Percentiles rank a stretch among this genome's conserved stretches.
These are phyloP conservation scores for Sutorius australiensis DNA, from an alignment of 768 basidiomycete genomes.

Conservation along the genomic window DNA sequence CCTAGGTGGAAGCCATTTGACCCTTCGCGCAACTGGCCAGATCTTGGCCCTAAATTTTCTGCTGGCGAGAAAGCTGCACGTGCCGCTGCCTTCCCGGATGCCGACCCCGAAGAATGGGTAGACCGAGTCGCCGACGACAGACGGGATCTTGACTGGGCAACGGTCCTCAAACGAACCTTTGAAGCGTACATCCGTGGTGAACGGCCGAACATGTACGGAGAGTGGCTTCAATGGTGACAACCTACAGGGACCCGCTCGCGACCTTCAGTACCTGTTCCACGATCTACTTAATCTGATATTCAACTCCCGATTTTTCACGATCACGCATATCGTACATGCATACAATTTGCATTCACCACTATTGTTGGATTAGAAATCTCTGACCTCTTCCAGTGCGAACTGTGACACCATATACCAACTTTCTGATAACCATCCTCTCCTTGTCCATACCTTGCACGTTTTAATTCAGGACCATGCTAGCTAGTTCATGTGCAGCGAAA, in stretches of 20 bases:
- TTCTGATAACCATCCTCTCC: conserved; percentile 24
- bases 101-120: conserved; percentile 35
- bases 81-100: conserved; percentile 34
- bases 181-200: conserved; percentile 91
- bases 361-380: conserved; percentile 32
- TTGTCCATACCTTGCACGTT: conserved; percentile 24
- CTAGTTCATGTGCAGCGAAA: conserved; percentile 11
- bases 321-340: conserved; percentile 27
- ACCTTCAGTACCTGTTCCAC: conserved; percentile 15
- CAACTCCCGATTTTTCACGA: conserved; percentile 22
- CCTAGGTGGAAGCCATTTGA: conserved; percentile 96
- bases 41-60: conserved; percentile 77
- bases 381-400: conserved; percentile 24
- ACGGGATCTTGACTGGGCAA: conserved; percentile 86
- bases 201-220: conserved; percentile 93
- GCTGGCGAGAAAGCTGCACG: conserved; percentile 72
- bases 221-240: conserved; percentile 57
- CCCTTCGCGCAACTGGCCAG: conserved; percentile 89
- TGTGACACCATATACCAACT: conserved; percentile 28
- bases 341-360: conserved; percentile 23
- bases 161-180: conserved; percentile 92
- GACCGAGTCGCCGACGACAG: conserved; percentile 57
- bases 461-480: conserved; percentile 17
- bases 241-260: conserved; percentile 2
- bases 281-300: conserved; percentile 31